Base-by-base conservation (phyloP, 805 yeast species). In the Pichia pseudocactophila region DNA sequence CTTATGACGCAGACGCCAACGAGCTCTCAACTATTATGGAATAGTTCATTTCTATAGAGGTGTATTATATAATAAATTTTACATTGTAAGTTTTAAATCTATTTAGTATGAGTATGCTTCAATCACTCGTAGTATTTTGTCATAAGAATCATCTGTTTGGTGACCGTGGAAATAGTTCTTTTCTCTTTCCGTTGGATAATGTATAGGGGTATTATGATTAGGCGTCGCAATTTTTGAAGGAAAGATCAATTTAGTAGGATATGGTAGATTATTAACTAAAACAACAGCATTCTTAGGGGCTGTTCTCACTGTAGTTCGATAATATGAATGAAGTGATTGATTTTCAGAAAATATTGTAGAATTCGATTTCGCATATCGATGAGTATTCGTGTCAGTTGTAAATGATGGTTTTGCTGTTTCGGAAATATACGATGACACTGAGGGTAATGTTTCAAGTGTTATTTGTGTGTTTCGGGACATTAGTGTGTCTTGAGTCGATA, bases 201-300 rank as follows among this genome's bases (percentile, higher is more conserved):
- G 5, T 22, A 5, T 22, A 5, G 25, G 11, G 17, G 28, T 36
- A 27, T n/a, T 17, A 15, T n/a, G 9, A 3, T 9, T 18, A 38
- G 32, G 34, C 37, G 38, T 30, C 5, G 61, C 50, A 10, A 59
- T 56, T 42, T 59, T 59, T 19, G 49, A 45, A 0, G 63, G 63
- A 27, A 59, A 58, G 2, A 46, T 49, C 13, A 59, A 47, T 30
- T 52, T 53, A 9, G 48, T 32, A 7, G 63, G 63, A 43, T 49
- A 59, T 3, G 63, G 63, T 7, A 58, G 37, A 4, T 55, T 57
- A 35, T 59, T 47, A 17, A 58, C 43, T 37, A 57, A 43, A 12
- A 58, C 42, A 33, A 50, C 56, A 15, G 47, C 48, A 11, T 49
- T 46, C 16, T 38, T 40, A 4, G 30, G 26, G 2, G 40, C 41